Percentiles rank a stretch among this genome's conserved stretches.
phyloP scores from a whole-genome alignment of 2,329 filamentous ascomycete species.

The Xylaria sp. region DNA sequence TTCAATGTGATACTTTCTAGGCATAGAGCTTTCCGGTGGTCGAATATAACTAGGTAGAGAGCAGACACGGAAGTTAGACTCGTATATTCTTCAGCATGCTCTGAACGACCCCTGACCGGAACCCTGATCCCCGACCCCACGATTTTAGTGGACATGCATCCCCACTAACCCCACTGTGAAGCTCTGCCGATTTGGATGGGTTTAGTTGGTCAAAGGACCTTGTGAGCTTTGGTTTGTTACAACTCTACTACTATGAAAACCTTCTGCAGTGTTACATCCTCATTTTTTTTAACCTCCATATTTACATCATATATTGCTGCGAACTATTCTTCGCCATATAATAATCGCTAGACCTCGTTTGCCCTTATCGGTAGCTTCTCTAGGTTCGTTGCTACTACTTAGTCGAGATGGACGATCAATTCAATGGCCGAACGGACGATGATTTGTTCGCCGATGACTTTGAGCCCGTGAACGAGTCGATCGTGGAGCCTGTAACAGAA shows the following conservation, averaged over 20 bases:
- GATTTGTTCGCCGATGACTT: conserved; percentile 68
- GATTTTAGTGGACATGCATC: neutral
- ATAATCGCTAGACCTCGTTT: neutral
- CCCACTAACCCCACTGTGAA: neutral
- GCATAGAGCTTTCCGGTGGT: too few species aligned
- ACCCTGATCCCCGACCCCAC: neutral
- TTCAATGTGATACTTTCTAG: too few species aligned
- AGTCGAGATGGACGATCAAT: conserved; percentile 63
- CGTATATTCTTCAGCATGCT: too few species aligned
- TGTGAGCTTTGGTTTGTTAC: neutral
- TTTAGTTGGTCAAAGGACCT: neutral
- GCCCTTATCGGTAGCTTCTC: neutral
- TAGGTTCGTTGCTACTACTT: neutral
- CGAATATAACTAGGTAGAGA: too few species aligned
- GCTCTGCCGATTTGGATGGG: neutral
- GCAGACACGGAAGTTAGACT: too few species aligned
- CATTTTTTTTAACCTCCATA: neutral
- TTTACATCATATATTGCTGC: neutral
- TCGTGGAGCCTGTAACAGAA: conserved; percentile 3
- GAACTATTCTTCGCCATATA: neutral
- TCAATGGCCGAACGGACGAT: conserved; percentile 65
- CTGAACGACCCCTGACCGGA: too few species aligned
- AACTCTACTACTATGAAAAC: neutral
- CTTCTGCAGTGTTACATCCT: neutral
- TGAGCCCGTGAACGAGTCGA: conserved; percentile 53